Conservation (phyloP, 2,329 filamentous ascomycete species). For the Fusarium tuaranense region DNA sequence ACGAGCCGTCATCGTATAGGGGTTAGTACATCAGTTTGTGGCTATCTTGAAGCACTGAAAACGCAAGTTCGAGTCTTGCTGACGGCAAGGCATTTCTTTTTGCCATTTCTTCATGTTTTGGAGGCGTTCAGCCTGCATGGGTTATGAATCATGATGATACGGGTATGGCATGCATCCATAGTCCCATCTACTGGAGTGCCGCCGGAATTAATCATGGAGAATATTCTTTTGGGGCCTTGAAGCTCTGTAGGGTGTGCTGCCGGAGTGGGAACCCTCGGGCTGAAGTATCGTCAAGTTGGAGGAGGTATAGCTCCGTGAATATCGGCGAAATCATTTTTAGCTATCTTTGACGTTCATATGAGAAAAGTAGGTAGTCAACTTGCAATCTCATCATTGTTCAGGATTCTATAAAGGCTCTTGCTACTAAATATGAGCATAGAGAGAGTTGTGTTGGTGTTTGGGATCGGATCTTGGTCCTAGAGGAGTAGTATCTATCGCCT, state of each 20-base stretch:
- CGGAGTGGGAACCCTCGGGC: not conserved
- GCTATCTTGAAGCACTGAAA: not conserved
- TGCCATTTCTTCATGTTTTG: not conserved
- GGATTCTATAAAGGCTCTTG: accelerated
- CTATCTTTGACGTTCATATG: not conserved
- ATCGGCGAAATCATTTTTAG: not conserved
- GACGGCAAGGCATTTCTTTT: not conserved
- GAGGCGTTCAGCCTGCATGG: not conserved
- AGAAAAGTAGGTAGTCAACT: not conserved
- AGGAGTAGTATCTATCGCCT: not conserved
- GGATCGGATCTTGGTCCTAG: not conserved
- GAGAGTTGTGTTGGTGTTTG: not conserved
- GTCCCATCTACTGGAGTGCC: too few relatives aligned
- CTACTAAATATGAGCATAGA: not conserved
- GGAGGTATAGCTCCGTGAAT: not conserved
- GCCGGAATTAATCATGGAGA: too few relatives aligned
- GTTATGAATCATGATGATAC: not conserved
- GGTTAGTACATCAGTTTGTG: slow-evolving; percentile 1
- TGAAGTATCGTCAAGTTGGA: not conserved
- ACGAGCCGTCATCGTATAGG: not conserved
- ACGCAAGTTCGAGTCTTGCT: slow-evolving; percentile 1
- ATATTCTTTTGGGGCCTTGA: not conserved
- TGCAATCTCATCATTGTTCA: accelerated
- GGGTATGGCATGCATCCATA: not conserved
- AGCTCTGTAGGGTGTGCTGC: not conserved